phyloP scores from a whole-genome alignment of 2,329 filamentous ascomycete genomes.

The Xylaria sp. region DNA sequence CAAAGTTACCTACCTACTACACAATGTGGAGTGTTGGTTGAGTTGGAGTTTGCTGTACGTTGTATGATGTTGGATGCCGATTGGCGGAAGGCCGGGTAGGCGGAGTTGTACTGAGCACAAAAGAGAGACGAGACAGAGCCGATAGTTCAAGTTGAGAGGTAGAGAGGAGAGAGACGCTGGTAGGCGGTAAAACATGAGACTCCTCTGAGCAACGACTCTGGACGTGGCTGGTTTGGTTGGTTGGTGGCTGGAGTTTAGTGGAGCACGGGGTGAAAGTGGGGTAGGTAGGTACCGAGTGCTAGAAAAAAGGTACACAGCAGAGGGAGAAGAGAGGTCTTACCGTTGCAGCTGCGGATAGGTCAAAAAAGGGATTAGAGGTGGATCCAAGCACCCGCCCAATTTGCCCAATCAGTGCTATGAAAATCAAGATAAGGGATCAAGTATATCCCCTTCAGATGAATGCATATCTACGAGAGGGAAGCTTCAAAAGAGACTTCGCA shows the following conservation, averaged over 20 bases:
- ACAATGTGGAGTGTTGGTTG: not conserved
- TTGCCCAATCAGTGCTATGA: not conserved
- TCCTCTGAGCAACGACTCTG: not conserved
- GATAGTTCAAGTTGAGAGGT: not conserved
- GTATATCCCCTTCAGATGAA: slow-evolving; percentile 14
- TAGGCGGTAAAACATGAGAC: not conserved
- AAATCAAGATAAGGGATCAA: slow-evolving; percentile 18
- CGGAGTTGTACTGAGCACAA: not conserved
- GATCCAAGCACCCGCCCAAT: not conserved
- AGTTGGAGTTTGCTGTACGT: slow-evolving; percentile 4
- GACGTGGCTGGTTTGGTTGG: slow-evolving; percentile 8
- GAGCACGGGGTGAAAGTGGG: slow-evolving; percentile 1
- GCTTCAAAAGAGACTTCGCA: slow-evolving; percentile 19
- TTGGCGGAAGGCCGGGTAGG: not conserved
- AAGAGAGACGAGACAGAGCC: not conserved
- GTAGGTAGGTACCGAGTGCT: not conserved
- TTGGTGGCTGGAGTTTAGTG: not conserved
- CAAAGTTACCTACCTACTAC: not conserved
- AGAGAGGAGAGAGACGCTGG: not conserved
- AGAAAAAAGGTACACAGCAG: too few relatives aligned
- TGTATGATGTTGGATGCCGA: not conserved
- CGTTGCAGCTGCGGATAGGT: slow-evolving; percentile 12
- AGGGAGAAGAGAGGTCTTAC: not conserved
- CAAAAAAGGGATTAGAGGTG: not conserved
- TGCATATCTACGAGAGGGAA: slow-evolving; percentile 21